phyloP scores from a whole-genome alignment of 1,139 yeast species.

The Williopsis jadinii region DNA sequence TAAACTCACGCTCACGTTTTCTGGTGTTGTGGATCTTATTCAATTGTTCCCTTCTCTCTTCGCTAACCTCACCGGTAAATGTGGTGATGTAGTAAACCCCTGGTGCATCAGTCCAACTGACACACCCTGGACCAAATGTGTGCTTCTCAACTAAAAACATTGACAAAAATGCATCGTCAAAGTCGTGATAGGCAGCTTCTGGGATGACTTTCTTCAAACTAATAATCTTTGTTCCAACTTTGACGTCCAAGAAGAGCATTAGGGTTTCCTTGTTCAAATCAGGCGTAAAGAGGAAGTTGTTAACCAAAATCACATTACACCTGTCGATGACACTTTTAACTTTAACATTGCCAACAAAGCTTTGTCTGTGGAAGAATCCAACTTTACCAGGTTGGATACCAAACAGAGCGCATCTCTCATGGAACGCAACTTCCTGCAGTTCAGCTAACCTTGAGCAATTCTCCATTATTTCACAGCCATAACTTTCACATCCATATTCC shows the following conservation, averaged over 20 bases:
- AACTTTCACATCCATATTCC: constrained; percentile 77
- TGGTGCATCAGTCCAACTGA: constrained; percentile 87
- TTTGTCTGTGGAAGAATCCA: constrained; percentile 55
- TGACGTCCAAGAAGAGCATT: constrained; percentile 53
- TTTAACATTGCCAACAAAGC: constrained; percentile 59
- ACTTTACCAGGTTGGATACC: constrained; percentile 57
- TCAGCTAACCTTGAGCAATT: constrained; percentile 69
- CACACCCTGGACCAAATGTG: constrained; percentile 64
- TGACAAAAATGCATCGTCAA: constrained; percentile 54
- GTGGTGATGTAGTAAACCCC: constrained; percentile 78
- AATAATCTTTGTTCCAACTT: constrained; percentile 71
- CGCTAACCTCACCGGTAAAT: constrained; percentile 16
- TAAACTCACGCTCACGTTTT: constrained; percentile 16
- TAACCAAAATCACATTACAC: constrained; percentile 70
- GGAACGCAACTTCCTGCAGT: constrained; percentile 51
- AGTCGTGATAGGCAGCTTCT: constrained; percentile 43
- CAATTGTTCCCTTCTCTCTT: constrained; percentile 7
- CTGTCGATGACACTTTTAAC: constrained; percentile 48
- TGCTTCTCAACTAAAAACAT: constrained; percentile 57
- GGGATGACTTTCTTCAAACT: constrained; percentile 70
- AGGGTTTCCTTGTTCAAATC: constrained; percentile 64
- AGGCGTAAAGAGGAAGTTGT: constrained; percentile 78
- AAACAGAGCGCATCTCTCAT: constrained; percentile 48
- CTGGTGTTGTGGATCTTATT: constrained; percentile 27
- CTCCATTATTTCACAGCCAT: constrained; percentile 87